A percentile compares a stretch with the other conserved stretches of the same genome.
Conservation (phyloP, 441 rosid genomes). For the Eutrema salsugineum region DNA sequence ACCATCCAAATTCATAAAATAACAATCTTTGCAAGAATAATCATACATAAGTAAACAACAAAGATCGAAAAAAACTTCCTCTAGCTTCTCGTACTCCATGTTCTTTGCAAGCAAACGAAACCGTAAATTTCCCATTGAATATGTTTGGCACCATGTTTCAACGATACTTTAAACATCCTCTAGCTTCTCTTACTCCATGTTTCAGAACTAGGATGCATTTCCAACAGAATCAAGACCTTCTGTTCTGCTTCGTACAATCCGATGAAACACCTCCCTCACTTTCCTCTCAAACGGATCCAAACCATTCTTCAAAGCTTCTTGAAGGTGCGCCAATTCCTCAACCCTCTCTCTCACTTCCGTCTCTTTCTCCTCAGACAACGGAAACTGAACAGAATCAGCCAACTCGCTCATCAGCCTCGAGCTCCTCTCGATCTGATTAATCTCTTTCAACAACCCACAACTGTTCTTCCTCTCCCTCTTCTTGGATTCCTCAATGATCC, state of each 20-base stretch:
- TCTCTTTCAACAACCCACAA: constrained; percentile 80
- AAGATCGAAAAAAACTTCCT: not conserved
- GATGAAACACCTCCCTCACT: constrained; percentile 78
- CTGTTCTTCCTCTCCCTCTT: constrained; percentile 74
- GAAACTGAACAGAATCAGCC: constrained; percentile 68
- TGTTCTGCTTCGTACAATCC: constrained; percentile 78
- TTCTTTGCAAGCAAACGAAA: not conserved
- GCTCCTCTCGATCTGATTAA: constrained; percentile 64
- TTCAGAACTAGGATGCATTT: not conserved
- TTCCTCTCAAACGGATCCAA: constrained; percentile 76
- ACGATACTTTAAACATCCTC: no score
- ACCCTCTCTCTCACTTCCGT: constrained; percentile 56
- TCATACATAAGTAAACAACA: not conserved
- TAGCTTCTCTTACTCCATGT: no score
- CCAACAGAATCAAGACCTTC: constrained; percentile 69
- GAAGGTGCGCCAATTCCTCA: constrained; percentile 49
- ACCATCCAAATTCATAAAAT: no score
- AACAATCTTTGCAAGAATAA: not conserved
- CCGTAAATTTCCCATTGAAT: not conserved
- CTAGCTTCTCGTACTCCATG: not conserved
- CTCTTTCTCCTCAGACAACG: constrained; percentile 62
- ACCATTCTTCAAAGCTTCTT: constrained; percentile 51
- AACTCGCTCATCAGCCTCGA: constrained; percentile 58
- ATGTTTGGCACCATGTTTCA: no score
- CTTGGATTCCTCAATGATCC: constrained; percentile 74